phyloP scores from a whole-genome alignment of 371 early-diverging fungal genomes.

The Quaeritorhiza haematococci region DNA sequence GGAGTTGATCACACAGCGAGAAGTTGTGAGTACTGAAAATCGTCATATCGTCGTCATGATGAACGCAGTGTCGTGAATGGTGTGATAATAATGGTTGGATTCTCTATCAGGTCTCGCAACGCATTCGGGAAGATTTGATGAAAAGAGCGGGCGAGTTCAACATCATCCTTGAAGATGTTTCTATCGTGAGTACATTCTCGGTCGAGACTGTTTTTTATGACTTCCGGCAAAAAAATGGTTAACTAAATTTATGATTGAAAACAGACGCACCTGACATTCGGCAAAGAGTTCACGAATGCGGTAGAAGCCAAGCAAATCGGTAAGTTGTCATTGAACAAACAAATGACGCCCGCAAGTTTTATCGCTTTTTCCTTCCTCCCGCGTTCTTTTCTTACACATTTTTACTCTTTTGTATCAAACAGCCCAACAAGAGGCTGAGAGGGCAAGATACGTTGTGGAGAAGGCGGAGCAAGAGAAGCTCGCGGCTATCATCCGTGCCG shows the following conservation, averaged over 20 bases:
- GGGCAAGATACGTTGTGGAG: constrained; percentile 90
- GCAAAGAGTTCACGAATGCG: constrained; percentile 87
- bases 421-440: constrained; percentile 88
- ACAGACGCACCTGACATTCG: constrained; percentile 93
- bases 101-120: constrained; percentile 68
- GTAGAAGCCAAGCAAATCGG: constrained; percentile 46
- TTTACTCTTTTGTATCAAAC: background rate
- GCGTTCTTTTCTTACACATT: background rate
- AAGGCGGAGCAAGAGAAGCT: constrained; percentile 96
- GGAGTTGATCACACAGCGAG: constrained; percentile 97
- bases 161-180: constrained; percentile 95
- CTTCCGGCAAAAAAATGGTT: too few relatives aligned
- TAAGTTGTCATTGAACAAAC: background rate
- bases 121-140: constrained; percentile 89
- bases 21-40: constrained; percentile 74
- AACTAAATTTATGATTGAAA: background rate
- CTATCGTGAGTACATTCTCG: constrained; percentile 73
- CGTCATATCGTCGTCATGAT: too few relatives aligned
- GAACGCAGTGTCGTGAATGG: background rate
- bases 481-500: constrained; percentile 96
- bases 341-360: background rate
- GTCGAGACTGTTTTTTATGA: background rate
- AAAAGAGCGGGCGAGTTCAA: constrained; percentile 92
- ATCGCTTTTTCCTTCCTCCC: background rate
- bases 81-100: too few relatives aligned